phyloP scores from a whole-genome alignment of 1,139 yeast species.

The Yamadazyma conglobata region DNA sequence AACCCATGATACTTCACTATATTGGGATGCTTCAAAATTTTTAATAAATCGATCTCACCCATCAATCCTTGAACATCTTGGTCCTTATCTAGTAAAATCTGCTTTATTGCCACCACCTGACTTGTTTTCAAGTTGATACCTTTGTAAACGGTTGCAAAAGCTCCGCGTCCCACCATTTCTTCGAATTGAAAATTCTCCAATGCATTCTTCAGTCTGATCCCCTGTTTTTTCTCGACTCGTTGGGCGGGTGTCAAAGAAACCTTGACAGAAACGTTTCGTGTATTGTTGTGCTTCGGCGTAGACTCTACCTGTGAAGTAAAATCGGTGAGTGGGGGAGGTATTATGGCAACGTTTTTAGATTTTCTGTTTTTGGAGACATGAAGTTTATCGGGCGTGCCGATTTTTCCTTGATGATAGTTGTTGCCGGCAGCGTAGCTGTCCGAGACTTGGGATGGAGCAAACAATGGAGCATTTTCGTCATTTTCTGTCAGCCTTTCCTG shows the following conservation, averaged over 20 bases:
- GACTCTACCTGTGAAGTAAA: constrained; percentile 7
- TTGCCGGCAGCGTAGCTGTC: not conserved
- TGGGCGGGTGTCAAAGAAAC: constrained; percentile 56
- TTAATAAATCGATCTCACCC: constrained; percentile 85
- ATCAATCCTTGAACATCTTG: constrained; percentile 50
- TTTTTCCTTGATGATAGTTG: constrained; percentile 1
- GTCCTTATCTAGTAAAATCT: constrained; percentile 55
- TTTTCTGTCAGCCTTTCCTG: constrained; percentile 11
- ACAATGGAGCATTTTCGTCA: constrained; percentile 11
- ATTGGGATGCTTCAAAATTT: constrained; percentile 76
- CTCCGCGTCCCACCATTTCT: constrained; percentile 87
- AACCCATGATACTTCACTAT: constrained; percentile 91
- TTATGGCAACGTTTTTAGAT: not conserved
- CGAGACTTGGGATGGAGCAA: not conserved
- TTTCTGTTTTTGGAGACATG: constrained; percentile 7
- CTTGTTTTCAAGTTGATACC: constrained; percentile 66
- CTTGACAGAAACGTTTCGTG: constrained; percentile 33
- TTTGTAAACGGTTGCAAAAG: constrained; percentile 89
- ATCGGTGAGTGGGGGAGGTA: constrained; percentile 1
- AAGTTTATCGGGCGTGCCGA: constrained; percentile 1
- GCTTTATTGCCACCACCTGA: constrained; percentile 81
- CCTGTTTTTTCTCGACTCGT: constrained; percentile 40
- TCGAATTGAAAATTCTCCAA: constrained; percentile 56
- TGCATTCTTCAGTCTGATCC: constrained; percentile 38
- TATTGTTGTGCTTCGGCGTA: constrained; percentile 20